Evolutionary conservation across 345 rosid genomes (phyloP).

Genomic region (Psidium friedrichsthalianum): DNA sequence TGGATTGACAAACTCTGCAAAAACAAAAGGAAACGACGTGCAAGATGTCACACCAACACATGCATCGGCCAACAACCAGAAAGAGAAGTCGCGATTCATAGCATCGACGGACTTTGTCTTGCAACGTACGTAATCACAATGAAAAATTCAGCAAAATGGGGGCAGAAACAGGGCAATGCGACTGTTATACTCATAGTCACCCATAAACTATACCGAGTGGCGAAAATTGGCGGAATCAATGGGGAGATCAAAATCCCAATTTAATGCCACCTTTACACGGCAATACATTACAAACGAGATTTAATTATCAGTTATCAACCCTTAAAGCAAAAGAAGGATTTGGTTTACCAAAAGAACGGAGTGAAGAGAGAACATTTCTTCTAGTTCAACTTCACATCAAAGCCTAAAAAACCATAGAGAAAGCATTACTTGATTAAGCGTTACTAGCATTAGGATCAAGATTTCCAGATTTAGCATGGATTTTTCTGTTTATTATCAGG

Average conservation of each 20-base stretch:
- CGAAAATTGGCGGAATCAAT: background rate
- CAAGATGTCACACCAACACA: background rate
- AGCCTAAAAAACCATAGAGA: background rate
- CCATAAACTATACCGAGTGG: background rate
- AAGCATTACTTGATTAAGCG: background rate
- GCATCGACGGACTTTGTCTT: background rate
- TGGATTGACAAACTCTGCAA: slow-evolving; percentile 76
- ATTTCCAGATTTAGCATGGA: background rate
- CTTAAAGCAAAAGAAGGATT: background rate
- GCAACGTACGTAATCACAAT: background rate
- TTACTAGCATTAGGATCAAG: background rate
- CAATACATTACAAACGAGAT: background rate
- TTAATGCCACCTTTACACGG: background rate
- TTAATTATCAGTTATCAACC: background rate
- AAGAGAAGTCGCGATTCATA: background rate
- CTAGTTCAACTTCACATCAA: background rate
- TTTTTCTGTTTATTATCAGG: background rate
- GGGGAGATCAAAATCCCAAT: background rate
- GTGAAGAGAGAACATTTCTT: background rate
- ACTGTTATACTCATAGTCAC: background rate
- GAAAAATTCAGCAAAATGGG: background rate
- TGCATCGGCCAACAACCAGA: background rate
- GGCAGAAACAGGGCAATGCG: background rate
- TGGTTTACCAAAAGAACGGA: background rate
- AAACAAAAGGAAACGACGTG: background rate